Evolutionary conservation across 2,329 filamentous ascomycete species (phyloP).

Genomic region (Chalara sp.): DNA sequence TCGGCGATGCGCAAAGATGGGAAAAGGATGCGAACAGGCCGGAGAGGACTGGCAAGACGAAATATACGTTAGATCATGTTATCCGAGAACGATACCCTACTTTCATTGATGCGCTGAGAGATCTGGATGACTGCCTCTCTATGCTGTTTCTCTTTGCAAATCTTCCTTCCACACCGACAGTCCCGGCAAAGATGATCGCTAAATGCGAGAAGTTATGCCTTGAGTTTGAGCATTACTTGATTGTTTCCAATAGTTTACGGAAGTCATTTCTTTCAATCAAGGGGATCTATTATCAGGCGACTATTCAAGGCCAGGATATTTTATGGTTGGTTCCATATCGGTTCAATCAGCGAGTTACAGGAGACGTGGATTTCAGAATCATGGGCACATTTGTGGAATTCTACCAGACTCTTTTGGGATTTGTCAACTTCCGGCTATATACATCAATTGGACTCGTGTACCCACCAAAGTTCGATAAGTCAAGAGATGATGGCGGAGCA

Average conservation of each 20-base stretch:
- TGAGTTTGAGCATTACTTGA: conserved; percentile 98
- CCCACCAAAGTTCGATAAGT: conserved; percentile 84
- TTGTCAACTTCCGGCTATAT: conserved; percentile 94
- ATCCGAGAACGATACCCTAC: conserved; percentile 98
- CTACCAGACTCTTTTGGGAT: conserved; percentile 92
- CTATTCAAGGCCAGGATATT: conserved; percentile 92
- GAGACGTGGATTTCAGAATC: conserved; percentile 95
- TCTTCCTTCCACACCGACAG: conserved; percentile 80
- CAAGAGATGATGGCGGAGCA: conserved; percentile 81
- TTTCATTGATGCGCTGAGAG: conserved; percentile 87
- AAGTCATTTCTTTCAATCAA: conserved; percentile 99
- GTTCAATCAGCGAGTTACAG: conserved; percentile 91
- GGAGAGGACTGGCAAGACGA: conserved; percentile 84
- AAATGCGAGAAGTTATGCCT: conserved; percentile 88
- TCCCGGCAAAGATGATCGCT: conserved; percentile 92
- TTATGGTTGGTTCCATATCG: conserved; percentile 97
- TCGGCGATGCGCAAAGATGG: conserved; percentile 77
- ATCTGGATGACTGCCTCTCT: conserved; percentile 92
- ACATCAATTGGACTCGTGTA: conserved; percentile 88
- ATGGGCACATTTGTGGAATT: conserved; percentile 99
- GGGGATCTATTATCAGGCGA: conserved; percentile 98
- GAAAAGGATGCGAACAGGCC: conserved; percentile 81
- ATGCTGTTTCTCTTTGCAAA: conserved; percentile 98
- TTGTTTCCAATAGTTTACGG: conserved; percentile 80
- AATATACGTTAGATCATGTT: conserved; percentile 90